Evolutionary conservation across 2,329 filamentous ascomycete genomes (phyloP).

Genomic region (Hypoxylon rubiginosum): DNA sequence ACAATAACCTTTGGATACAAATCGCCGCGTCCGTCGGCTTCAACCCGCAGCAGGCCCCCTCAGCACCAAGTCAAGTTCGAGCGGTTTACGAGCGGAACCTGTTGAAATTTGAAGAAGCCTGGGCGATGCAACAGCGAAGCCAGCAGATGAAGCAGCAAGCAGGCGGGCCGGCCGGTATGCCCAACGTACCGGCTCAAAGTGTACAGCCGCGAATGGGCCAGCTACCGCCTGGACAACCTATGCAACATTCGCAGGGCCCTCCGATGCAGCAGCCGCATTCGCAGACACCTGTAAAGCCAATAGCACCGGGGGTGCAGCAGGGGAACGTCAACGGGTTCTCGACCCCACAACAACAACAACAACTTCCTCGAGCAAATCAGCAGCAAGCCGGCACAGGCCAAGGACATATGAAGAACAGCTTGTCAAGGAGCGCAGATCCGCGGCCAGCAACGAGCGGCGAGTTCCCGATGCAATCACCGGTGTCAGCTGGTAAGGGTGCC

Average conservation of each 20-base stretch:
- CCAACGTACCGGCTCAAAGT: constrained; percentile 49
- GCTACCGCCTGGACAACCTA: constrained; percentile 57
- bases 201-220: constrained; percentile 62
- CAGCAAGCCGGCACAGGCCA: constrained; percentile 58
- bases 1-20: constrained; percentile 78
- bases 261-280: constrained; percentile 58
- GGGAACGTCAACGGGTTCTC: constrained; percentile 64
- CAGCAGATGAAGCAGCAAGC: constrained; percentile 65
- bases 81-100: constrained; percentile 82
- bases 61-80: constrained; percentile 77
- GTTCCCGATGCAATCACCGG: constrained; percentile 63
- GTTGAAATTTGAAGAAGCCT: constrained; percentile 80
- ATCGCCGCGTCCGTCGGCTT: constrained; percentile 77
- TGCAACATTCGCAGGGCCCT: constrained; percentile 57
- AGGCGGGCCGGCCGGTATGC: constrained; percentile 54
- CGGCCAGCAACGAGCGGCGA: constrained; percentile 55
- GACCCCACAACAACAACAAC: too few relatives aligned
- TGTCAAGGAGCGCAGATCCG: constrained; percentile 66
- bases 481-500: constrained; percentile 55
- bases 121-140: constrained; percentile 68
- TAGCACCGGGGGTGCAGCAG: constrained; percentile 62
- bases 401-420: constrained; percentile 63
- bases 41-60: constrained; percentile 72
- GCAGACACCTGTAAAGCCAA: constrained; percentile 62
- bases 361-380: constrained; percentile 59